Percentiles rank a stretch among this genome's conserved stretches.
These are phyloP conservation scores for Pleurotus sapidus DNA, from an alignment of 768 basidiomycete genomes.

Conservation along the genomic window DNA sequence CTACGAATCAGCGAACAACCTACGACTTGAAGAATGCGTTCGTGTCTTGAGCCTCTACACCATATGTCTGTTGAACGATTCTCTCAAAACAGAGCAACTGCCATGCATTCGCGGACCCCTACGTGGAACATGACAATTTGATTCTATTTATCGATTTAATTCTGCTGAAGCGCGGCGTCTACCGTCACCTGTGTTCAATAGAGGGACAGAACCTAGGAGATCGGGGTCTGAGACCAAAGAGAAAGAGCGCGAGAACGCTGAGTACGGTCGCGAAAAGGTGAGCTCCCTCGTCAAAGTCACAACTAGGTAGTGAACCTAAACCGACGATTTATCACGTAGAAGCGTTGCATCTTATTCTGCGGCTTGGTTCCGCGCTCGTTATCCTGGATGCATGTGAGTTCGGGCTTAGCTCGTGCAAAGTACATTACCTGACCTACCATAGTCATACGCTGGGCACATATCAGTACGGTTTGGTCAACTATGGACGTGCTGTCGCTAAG, in stretches of 20 bases:
- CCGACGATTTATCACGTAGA: constrained; percentile 29
- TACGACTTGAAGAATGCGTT: constrained; percentile 83
- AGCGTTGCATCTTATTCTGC: constrained; percentile 54
- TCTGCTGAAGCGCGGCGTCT: constrained; percentile 78
- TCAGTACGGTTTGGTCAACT: constrained; percentile 38
- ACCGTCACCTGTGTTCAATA: constrained; percentile 81
- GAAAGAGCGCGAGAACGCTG: not conserved
- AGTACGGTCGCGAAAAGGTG: constrained; percentile 22
- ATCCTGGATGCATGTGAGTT: constrained; percentile 72
- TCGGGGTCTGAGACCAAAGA: constrained; percentile 4
- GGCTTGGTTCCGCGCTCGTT: constrained; percentile 56
- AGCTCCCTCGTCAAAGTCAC: not conserved
- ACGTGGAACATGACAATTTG: constrained; percentile 79
- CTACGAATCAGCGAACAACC: constrained; percentile 75
- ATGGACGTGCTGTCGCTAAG: not conserved
- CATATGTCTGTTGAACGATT: not conserved
- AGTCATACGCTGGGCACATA: constrained; percentile 81
- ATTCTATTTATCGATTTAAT: constrained; percentile 78
- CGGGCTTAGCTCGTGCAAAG: constrained; percentile 6
- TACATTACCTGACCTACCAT: not conserved
- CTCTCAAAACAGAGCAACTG: constrained; percentile 45
- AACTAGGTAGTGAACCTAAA: not conserved
- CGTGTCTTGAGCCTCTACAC: constrained; percentile 26
- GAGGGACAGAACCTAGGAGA: constrained; percentile 63
- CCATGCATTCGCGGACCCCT: constrained; percentile 75